Evolutionary conservation across 495 filamentous ascomycete genomes (phyloP), one percentile per base, ranked within the genome.

Genomic region (Lasiosphaeriaceae sp.): DNA sequence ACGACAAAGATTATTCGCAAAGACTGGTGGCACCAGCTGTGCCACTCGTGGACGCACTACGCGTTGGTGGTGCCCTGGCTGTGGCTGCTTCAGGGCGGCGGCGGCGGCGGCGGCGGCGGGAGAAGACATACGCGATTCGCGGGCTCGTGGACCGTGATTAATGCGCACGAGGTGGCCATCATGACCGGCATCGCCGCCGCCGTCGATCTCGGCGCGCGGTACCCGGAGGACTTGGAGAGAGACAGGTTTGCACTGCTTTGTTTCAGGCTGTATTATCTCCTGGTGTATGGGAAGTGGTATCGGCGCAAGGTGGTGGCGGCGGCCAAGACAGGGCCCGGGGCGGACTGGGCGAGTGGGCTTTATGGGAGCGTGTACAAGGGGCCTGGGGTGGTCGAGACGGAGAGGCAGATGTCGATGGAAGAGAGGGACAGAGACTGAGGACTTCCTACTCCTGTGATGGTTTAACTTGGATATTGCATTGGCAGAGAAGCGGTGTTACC

Each of bases 1-100:
- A 65, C 80, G 53, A 68, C 67, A 45, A 91, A 88, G 59, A 78
- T 92, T 29, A 89, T 95, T 39, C 74, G 81, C 11, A 75, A 77
- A 48, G 87, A 92, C 62, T 90, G 87, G 87, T 93, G 90, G 90
- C 90, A 92, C 65, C 90, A 92, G 66, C 83, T 92, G 21, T 88
- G 89, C 19, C 90, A 95, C 64, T 76, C 83, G 35, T 92, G 84
- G 80, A 88, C 88, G 58, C 90, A 95, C 66, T 93, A 92, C 67
- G 68, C 86, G 0, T 77, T 86, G 9, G 90, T 93, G 7, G 83
- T 90, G 39, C 86, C 88, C 0, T 85, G 88, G 59, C 83, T 93
- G 82, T 88, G 87, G 88, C 83, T 90, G 34, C 77, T 93, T n/a
- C 85, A 93, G 57, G 86, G 87, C 0, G 26, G 4, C 4, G 26